Percentiles rank a stretch among this genome's conserved stretches.
Evolutionary conservation across 2,329 filamentous ascomycete genomes (phyloP).

Genomic region (Phyllosticta paracitricarpa): DNA sequence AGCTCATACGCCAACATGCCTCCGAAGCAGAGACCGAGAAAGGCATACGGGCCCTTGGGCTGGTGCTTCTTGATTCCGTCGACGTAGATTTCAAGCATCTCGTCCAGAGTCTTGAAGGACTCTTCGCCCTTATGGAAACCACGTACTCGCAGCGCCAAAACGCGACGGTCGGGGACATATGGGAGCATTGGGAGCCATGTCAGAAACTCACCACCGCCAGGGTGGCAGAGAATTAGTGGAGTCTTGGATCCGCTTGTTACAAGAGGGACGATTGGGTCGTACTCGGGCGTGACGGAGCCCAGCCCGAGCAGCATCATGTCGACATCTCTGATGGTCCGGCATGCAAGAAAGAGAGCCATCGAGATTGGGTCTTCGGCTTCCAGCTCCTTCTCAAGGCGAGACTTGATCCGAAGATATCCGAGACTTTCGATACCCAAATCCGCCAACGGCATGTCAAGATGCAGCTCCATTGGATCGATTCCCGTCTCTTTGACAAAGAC

Average conservation of each 20-base stretch:
- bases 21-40: constrained; percentile 9
- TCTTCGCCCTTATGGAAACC: constrained; percentile 9
- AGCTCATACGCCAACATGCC: constrained; percentile 8
- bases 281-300: constrained; percentile 2
- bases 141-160: constrained; percentile 5
- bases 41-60: constrained; percentile 3
- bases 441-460: neutral
- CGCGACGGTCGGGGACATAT: constrained; percentile 2
- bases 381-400: constrained; percentile 4
- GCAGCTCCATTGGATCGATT: constrained; percentile 1
- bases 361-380: constrained; percentile 6
- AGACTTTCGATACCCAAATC: constrained; percentile 6
- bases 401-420: constrained; percentile 8
- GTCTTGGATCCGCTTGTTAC: constrained; percentile 2
- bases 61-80: constrained; percentile 7
- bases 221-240: constrained; percentile 9
- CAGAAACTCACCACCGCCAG: constrained; percentile 9
- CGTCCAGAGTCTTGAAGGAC: constrained; percentile 3
- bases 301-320: constrained; percentile 5
- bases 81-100: constrained; percentile 8
- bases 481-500: neutral
- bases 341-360: constrained; percentile 4
- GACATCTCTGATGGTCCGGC: constrained; percentile 1
- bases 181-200: constrained; percentile 5
- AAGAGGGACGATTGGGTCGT: constrained; percentile 8